A percentile compares a stretch with the other conserved stretches of the same genome.
These are phyloP conservation scores for Venturia asperata DNA, from an alignment of 2,329 filamentous ascomycete species.

Conservation along the genomic window DNA sequence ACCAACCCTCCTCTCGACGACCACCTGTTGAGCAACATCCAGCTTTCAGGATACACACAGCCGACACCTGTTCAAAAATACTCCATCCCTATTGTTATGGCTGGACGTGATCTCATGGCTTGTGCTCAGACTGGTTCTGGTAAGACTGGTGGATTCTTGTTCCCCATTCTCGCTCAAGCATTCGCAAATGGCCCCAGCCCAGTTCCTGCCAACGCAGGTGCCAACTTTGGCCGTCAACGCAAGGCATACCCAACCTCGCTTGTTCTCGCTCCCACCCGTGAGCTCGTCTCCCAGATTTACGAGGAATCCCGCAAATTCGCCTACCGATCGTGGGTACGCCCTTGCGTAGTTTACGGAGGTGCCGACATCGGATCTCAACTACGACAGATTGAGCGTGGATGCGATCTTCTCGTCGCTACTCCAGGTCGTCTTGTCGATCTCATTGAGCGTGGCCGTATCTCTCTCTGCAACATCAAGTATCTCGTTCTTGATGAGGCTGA, in stretches of 20 bases:
- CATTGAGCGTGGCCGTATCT: slow-evolving; percentile 97
- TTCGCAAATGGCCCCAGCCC: slow-evolving; percentile 80
- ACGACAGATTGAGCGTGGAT: slow-evolving; percentile 94
- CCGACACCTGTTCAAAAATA: slow-evolving; percentile 99
- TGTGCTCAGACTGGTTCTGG: slow-evolving; percentile 99
- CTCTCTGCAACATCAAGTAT: slow-evolving; percentile 97
- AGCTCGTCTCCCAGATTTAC: slow-evolving; percentile 97
- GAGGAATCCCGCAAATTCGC: slow-evolving; percentile 97
- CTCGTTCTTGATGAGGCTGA: slow-evolving; percentile 98
- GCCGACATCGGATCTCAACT: slow-evolving; percentile 98
- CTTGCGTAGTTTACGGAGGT: slow-evolving; percentile 97
- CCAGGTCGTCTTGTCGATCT: slow-evolving; percentile 95
- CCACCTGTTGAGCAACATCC: slow-evolving; percentile 88
- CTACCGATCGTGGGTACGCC: slow-evolving; percentile 97
- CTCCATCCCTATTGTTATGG: slow-evolving; percentile 98
- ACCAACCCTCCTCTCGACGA: slow-evolving; percentile 92
- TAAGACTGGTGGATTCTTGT: slow-evolving; percentile 99
- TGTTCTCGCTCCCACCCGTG: slow-evolving; percentile 93
- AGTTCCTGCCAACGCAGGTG: slow-evolving; percentile 58
- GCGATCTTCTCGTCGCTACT: slow-evolving; percentile 93
- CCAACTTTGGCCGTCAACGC: slow-evolving; percentile 79
- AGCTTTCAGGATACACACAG: slow-evolving; percentile 86
- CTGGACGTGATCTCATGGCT: slow-evolving; percentile 96
- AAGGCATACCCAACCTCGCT: slow-evolving; percentile 96
- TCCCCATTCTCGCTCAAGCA: slow-evolving; percentile 97